Evolutionary conservation across 2,329 filamentous ascomycete genomes (phyloP), one percentile per base, ranked within the genome.

Genomic region (Ophiostoma australiae): DNA sequence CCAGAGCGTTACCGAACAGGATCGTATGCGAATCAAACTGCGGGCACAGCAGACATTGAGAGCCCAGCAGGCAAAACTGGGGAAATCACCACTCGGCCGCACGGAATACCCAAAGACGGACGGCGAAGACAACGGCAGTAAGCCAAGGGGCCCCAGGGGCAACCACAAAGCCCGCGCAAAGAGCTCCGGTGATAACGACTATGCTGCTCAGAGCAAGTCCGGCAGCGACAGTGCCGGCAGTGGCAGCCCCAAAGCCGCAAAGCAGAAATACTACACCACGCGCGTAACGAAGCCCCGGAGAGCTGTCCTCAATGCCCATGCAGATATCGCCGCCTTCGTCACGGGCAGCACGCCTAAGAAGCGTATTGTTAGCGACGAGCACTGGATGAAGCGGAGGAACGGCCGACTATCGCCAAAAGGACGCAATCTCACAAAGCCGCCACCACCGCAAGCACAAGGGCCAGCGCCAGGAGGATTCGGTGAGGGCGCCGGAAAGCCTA

Each of bases 311-410:
- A 77, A 61, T 76, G 79, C 37, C 8, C 39, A 79, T 72, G 4
- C 13, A 4, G 23, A 15, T 82, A 77, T 77, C 82, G 80, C 75
- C 84, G 80, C 77, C 69, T 39, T 39, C 27, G 35, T 66, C 35
- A 66, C 63, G 1, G 63, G 63, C n/a, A 79, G 84, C 68, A 87
- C 92, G 66, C 94, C 94, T 20, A 93, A 92, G 81, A 97, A 97
- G 84, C 88, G 94, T 74, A 92, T 98, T 70, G 88, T 97, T 73
- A 97, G 94, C 78, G 94, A 98, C 81, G 91, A 91, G 70, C 92
- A 97, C 80, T 98, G 94, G 91, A 88, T 88, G 80, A 89, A 88
- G 77, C 76, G 76, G 72, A 79, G 80, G 78, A 86, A 83, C 72
- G 63, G 68, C 23, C 61, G 84, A 72, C 84, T 78, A 15, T 79